Conservation (phyloP, 345 rosid genomes). For the Xanthoceras sorbifolium region DNA sequence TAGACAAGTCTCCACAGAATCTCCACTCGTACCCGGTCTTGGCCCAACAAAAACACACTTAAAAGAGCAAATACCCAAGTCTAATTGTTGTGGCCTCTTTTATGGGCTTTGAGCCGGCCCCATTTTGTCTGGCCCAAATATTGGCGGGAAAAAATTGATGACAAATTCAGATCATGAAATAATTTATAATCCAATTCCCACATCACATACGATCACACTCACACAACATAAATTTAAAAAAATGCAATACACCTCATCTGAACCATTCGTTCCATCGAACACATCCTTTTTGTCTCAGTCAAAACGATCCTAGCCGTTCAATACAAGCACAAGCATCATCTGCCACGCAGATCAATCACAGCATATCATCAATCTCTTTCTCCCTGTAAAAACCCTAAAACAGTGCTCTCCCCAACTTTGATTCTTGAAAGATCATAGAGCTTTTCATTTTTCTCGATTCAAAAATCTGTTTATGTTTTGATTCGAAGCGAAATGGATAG, state of each 20-base stretch:
- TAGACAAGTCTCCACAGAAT: too few species aligned
- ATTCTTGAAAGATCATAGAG: not conserved
- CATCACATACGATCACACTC: not conserved
- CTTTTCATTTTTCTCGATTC: too few species aligned
- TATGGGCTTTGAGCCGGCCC: not conserved
- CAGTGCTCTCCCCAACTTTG: not conserved
- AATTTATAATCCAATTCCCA: too few species aligned
- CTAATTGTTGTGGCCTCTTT: not conserved
- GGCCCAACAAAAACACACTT: too few species aligned
- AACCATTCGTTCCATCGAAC: not conserved
- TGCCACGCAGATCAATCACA: not conserved
- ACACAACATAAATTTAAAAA: not conserved
- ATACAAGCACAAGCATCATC: constrained; percentile 2
- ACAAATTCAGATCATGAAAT: not conserved
- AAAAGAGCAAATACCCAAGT: too few species aligned
- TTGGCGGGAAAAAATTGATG: constrained; percentile 8
- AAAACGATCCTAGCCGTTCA: not conserved
- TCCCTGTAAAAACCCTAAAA: constrained; percentile 3
- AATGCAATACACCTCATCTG: not conserved
- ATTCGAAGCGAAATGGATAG: constrained; percentile 31
- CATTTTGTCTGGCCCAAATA: not conserved
- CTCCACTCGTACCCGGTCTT: too few species aligned
- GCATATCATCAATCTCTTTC: not conserved
- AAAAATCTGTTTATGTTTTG: not conserved
- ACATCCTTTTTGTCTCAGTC: not conserved